These are phyloP conservation scores for Lactarius indigo DNA, from an alignment of 768 basidiomycete species.

Conservation along the genomic window DNA sequence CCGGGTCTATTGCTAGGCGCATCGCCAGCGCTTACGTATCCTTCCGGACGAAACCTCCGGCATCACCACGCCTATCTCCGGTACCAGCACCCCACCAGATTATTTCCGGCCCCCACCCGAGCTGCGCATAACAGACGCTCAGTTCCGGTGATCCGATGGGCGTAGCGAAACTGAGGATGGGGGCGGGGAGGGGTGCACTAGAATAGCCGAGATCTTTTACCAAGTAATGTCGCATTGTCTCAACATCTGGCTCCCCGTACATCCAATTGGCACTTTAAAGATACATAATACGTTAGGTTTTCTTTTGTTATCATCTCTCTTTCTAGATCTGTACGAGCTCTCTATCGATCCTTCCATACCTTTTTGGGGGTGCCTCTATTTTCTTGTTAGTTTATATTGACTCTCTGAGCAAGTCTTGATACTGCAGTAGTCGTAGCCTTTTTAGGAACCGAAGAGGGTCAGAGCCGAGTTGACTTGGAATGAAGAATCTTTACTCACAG, in stretches of 20 bases:
- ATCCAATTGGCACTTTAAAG: not conserved
- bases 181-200: not conserved
- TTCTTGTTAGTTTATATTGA: not conserved
- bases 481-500: conserved; percentile 51
- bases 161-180: not conserved
- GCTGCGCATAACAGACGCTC: conserved; percentile 44
- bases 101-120: conserved; percentile 30
- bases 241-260: not conserved
- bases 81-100: conserved; percentile 38
- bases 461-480: not conserved
- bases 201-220: conserved; percentile 22
- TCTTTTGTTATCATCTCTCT: not conserved
- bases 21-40: conserved; percentile 79
- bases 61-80: conserved; percentile 62
- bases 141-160: conserved; percentile 35
- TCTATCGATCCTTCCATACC: not conserved
- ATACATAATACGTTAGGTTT: conserved; percentile 5
- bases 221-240: conserved; percentile 19
- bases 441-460: conserved; percentile 5
- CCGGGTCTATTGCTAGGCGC: conserved; percentile 47
- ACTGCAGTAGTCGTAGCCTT: conserved; percentile 16
- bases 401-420: conserved; percentile 13
- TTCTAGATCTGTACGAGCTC: conserved; percentile 2
- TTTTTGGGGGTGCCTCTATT: not conserved
- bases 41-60: conserved; percentile 63